Evolutionary conservation across 2,329 filamentous ascomycete species (phyloP), one percentile per base, ranked within the genome.

Genomic region (Phoma herbarum): DNA sequence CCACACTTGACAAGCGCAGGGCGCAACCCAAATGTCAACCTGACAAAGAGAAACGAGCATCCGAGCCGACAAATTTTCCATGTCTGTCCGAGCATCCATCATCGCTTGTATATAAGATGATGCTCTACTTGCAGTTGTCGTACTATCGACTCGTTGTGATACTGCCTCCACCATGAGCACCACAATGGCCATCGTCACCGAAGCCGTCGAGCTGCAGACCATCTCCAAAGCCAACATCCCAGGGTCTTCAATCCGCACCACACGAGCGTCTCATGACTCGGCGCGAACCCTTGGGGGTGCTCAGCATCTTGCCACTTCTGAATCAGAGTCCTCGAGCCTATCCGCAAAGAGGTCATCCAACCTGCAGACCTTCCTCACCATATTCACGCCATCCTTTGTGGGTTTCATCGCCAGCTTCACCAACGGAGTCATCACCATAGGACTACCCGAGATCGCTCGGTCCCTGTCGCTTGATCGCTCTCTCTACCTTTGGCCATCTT

Each of bases 361-460:
- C 16, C 44, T 67, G 16, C 61, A 59, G 16, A 48, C 61, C 7
- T 52, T 59, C 37, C 54, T 72, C 10, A 66, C 65, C 22, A 68
- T 72, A 46, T 61, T 71, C 44, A 58, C 59, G 18, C 69, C 67
- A 3, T 66, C 67, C 16, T 59, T 71, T n/a, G 65, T 75, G 23
- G 67, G 69, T 31, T 75, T 74, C 54, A 62, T 71, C 16, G 54
- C 64, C 18, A 70, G 65, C 47, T 73, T 75, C 47, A 70, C 69
- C 14, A 79, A 76, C 57, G 80, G 80, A 2, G 51, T 80, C 51
- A 75, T 81, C 28, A 78, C 76, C 1, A 76, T 82, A 23, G 78
- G 76, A 2, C 69, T 81, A 5, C 80, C 80, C 1, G 70, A 74
- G 2, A 81, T 82, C 43, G 79, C 78, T 3, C 64, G 58, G 16